These are phyloP conservation scores for Annona cherimola DNA, from an alignment of 164 flowering plant genomes.

Conservation along the genomic window DNA sequence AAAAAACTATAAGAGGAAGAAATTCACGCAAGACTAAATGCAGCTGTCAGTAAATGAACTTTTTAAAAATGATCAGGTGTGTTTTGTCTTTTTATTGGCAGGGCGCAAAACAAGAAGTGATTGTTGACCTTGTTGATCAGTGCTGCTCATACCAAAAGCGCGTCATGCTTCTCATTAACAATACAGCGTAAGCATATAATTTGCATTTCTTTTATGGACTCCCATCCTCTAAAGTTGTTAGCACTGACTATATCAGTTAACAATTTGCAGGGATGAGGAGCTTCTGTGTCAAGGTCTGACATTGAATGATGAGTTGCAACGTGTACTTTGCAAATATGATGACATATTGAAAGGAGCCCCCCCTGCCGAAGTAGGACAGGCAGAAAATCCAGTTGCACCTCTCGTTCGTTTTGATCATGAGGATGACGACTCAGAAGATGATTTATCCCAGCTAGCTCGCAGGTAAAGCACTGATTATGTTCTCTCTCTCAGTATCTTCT, in stretches of 20 bases:
- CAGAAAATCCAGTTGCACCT: conserved; percentile 25
- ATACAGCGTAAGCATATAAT: conserved; percentile 49
- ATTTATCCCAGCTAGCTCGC: conserved; percentile 72
- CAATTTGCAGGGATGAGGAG: conserved; percentile 65
- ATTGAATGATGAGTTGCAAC: conserved; percentile 83
- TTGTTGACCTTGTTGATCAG: conserved; percentile 93
- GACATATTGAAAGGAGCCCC: conserved; percentile 55
- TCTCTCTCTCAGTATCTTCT: neutral
- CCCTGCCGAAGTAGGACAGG: conserved; percentile 8
- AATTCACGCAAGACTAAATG: neutral
- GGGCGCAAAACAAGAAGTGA: conserved; percentile 79
- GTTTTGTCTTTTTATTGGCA: conserved; percentile 24
- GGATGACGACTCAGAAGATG: conserved; percentile 92
- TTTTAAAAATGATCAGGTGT: neutral
- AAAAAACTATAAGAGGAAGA: neutral
- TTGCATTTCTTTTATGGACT: neutral
- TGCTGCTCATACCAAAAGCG: conserved; percentile 83
- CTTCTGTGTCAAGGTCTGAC: conserved; percentile 81
- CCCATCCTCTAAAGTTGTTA: neutral
- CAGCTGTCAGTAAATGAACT: neutral
- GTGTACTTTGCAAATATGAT: conserved; percentile 69
- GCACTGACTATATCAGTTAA: conserved; percentile 3
- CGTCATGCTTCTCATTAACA: conserved; percentile 76
- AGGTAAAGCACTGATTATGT: conserved; percentile 36
- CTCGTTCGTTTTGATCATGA: conserved; percentile 71